Conservation (phyloP, 2,329 filamentous ascomycete genomes). For the Verticillium nonalfalfae region DNA sequence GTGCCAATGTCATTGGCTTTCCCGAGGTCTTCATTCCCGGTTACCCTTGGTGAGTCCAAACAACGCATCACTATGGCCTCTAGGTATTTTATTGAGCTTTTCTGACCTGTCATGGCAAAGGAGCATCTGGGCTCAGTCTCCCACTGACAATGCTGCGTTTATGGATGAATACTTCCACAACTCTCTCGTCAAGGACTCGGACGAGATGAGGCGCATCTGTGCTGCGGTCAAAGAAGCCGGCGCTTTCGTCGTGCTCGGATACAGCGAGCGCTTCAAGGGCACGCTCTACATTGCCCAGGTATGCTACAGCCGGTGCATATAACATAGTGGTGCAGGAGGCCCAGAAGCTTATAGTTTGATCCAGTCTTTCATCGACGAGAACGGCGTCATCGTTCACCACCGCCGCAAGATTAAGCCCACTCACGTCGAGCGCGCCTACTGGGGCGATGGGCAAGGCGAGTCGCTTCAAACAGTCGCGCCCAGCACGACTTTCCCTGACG, state of each 20-base stretch:
- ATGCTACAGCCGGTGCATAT: background rate
- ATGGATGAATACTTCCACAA: constrained; percentile 39
- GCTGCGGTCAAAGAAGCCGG: constrained; percentile 37
- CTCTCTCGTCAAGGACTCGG: constrained; percentile 29
- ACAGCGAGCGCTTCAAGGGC: constrained; percentile 38
- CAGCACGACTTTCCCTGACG: constrained; percentile 26
- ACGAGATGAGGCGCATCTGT: constrained; percentile 35
- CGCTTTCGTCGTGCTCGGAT: constrained; percentile 38
- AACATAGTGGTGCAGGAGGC: too few species aligned
- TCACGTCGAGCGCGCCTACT: constrained; percentile 39
- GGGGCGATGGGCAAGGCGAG: constrained; percentile 50
- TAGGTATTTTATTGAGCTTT: background rate
- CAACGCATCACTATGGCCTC: background rate
- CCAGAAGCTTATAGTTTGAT: background rate
- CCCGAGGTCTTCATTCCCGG: constrained; percentile 38
- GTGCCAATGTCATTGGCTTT: constrained; percentile 29
- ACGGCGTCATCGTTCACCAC: constrained; percentile 36
- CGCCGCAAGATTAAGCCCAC: constrained; percentile 46
- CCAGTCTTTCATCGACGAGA: constrained; percentile 41
- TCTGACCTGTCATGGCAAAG: constrained; percentile 3
- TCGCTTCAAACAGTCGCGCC: constrained; percentile 46
- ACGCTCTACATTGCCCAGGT: constrained; percentile 40
- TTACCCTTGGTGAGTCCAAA: constrained; percentile 33
- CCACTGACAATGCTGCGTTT: constrained; percentile 25
- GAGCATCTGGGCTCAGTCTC: constrained; percentile 20